Conservation (phyloP, 1,139 yeast species). For the Nakaseomyces bracarensis region DNA sequence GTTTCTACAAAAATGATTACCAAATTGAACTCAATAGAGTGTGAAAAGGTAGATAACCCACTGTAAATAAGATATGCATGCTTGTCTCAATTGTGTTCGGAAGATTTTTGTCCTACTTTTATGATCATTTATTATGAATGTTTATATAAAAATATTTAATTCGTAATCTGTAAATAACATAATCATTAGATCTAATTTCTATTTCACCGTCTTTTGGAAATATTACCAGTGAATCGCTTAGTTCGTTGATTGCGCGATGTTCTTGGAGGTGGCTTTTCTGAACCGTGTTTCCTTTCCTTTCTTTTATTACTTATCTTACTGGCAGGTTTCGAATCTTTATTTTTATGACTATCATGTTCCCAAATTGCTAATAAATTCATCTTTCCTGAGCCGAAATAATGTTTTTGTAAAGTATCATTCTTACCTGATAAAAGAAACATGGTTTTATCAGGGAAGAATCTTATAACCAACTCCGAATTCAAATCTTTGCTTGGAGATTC, state of each 20-base stretch:
- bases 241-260: background rate
- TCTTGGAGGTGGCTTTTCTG: slow-evolving; percentile 1
- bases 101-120: too few species aligned
- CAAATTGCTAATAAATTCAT: background rate
- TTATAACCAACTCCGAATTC: slow-evolving; percentile 15
- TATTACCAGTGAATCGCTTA: background rate
- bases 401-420: slow-evolving; percentile 19
- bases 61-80: too few species aligned
- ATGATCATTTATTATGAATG: background rate
- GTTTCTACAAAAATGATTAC: too few species aligned
- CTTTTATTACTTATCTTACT: background rate
- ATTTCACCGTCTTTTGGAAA: background rate
- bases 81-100: too few species aligned
- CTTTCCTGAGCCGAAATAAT: slow-evolving; percentile 5
- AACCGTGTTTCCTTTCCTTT: background rate
- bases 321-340: background rate
- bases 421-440: slow-evolving; percentile 20
- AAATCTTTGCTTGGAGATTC: slow-evolving; percentile 7
- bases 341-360: background rate
- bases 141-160: slow-evolving; percentile 1
- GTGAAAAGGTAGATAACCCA: too few species aligned
- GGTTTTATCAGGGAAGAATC: slow-evolving; percentile 23
- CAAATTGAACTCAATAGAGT: too few species aligned
- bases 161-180: slow-evolving; percentile 5
- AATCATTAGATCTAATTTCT: background rate